Base-by-base conservation (phyloP, 192 early-diverging fungal species). In the Tieghemiomyces parasiticus region DNA sequence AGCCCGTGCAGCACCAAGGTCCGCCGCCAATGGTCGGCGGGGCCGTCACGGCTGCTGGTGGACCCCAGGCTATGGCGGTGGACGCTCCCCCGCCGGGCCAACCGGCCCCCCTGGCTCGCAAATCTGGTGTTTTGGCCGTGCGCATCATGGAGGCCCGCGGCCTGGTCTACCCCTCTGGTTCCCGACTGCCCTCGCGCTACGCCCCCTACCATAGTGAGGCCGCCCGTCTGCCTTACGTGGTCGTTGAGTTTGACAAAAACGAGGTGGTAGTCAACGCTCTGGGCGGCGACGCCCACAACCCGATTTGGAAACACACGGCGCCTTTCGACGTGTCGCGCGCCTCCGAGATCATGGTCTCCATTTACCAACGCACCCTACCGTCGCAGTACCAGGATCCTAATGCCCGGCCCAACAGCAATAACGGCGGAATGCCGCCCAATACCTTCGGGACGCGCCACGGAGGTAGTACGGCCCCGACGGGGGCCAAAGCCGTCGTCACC, bases 201-300 rank as follows among this genome's bases (percentile, higher is more conserved):
- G 71, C 67, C 60, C 77, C 66, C 10, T 74, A 72, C 67, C 73
- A 75, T 69, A 70, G 71, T 64, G 74, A 72, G 61, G 74, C 67
- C 61, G 73, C 76, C 66, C 84, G 84, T 81, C 65, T 85, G 28
- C 92, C 92, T 13, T 95, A 93, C 65, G 82, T 81, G 4, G 89
- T 95, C 19, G 75, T 95, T 20, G 92, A 92, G 72, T 91, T 93
- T 60, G 92, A 95, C 74, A 92, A 92, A 76, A 93, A 93, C 69
- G 91, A 95, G 67, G 79, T 90, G 29, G 74, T 93, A 59, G 82
- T 90, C 48, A 83, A 86, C 64, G 83, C 84, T 49, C 74, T 86
- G 8, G 84, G 83, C n/a, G 84, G 86, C 35, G 82, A 88, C 62
- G 77, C 79, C 53, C 74, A 74, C 35, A 85, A 83, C 59, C 86